Conservation (phyloP, 805 yeast species). For the Teunomyces atbi region DNA sequence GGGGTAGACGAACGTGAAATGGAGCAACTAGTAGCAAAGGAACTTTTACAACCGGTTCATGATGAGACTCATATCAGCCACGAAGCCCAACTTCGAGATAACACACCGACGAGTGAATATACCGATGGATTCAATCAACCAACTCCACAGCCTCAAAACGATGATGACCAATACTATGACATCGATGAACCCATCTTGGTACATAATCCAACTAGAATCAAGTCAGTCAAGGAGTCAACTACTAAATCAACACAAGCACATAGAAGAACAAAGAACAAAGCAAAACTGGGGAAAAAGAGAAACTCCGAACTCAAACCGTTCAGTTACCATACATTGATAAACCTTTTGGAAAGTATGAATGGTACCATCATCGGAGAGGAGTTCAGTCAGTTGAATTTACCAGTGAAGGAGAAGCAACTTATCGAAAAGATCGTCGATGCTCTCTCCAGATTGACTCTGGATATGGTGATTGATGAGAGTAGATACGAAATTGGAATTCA, state of each 20-base stretch:
- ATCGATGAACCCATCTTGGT: conserved; percentile 35
- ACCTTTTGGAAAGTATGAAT: conserved; percentile 54
- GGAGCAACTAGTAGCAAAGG: neutral
- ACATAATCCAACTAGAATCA: conserved; percentile 30
- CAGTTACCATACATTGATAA: conserved; percentile 46
- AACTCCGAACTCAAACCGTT: conserved; percentile 32
- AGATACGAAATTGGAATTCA: conserved; percentile 77
- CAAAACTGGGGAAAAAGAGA: conserved; percentile 10
- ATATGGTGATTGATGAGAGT: conserved; percentile 82
- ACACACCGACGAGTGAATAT: neutral
- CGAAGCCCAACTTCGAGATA: neutral
- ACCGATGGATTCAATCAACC: neutral
- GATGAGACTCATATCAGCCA: neutral
- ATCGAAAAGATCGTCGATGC: conserved; percentile 86
- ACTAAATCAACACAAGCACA: conserved; percentile 13
- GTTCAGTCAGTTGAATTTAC: conserved; percentile 69
- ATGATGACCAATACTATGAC: conserved; percentile 35
- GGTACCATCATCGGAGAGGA: conserved; percentile 67
- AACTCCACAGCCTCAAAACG: neutral
- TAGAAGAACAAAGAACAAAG: conserved; percentile 19
- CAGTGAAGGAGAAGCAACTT: conserved; percentile 71
- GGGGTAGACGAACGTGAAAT: neutral
- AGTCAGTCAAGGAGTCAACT: conserved; percentile 33
- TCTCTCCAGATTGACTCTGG: conserved; percentile 80
- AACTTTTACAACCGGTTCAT: neutral